A percentile compares a stretch with the other conserved stretches of the same genome.
phyloP scores from a whole-genome alignment of 768 basidiomycete species.

The Xanthoconium stramineum region DNA sequence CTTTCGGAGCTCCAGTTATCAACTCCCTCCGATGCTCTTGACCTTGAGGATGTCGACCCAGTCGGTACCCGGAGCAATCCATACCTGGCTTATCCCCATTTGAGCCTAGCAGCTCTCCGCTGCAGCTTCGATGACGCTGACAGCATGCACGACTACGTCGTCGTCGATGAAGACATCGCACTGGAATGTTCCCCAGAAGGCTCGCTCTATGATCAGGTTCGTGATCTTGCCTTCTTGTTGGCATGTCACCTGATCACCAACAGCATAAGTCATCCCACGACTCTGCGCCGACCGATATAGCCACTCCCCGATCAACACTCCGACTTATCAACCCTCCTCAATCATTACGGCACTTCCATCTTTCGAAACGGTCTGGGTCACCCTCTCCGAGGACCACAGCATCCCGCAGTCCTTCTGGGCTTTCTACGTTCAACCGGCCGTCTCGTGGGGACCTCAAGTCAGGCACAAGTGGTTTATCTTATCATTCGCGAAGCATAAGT shows the following conservation, averaged over 20 bases:
- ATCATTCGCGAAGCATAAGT: conserved; percentile 50
- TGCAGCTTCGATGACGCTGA: conserved; percentile 32
- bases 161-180: conserved; percentile 35
- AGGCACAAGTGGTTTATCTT: conserved; percentile 25
- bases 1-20: conserved; percentile 38
- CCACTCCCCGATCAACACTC: conserved; percentile 32
- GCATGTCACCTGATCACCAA: conserved; percentile 15
- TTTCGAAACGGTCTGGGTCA: conserved; percentile 41
- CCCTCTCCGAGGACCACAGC: conserved; percentile 38
- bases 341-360: conserved; percentile 40
- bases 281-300: conserved; percentile 21
- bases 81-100: conserved; percentile 42
- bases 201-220: conserved; percentile 18
- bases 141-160: conserved; percentile 40
- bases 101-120: conserved; percentile 28
- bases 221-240: conserved; percentile 25
- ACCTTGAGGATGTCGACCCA: conserved; percentile 23
- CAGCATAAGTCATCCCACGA: conserved; percentile 23
- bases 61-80: conserved; percentile 33
- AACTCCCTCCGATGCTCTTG: conserved; percentile 16
- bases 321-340: conserved; percentile 36
- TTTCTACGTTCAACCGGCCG: conserved; percentile 43
- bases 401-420: conserved; percentile 35
- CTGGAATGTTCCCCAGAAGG: conserved; percentile 24
- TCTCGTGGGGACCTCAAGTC: conserved; percentile 28